Conservation (phyloP, 169 alveolate genomes). For the Plasmodium falciparum region DNA sequence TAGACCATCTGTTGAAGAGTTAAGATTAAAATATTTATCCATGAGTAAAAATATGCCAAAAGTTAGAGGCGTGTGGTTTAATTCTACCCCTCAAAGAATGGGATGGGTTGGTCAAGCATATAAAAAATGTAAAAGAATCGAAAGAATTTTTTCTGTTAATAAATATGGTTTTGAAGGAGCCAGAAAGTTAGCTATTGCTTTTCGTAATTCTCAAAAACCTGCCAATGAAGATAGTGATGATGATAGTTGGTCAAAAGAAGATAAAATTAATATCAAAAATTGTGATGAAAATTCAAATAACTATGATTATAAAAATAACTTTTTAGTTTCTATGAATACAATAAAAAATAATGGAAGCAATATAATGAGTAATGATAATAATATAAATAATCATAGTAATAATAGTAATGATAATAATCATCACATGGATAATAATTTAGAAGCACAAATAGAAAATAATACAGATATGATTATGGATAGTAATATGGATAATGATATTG, state of each 20-base stretch:
- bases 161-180: conserved; percentile 89
- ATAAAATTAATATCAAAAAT: conserved; percentile 30
- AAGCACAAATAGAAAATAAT: no score
- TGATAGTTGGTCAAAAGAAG: conserved; percentile 70
- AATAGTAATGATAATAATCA: no score
- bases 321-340: conserved; percentile 8
- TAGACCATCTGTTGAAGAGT: conserved; percentile 80
- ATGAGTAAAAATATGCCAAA: conserved; percentile 85
- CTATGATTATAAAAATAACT: conserved; percentile 45
- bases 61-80: conserved; percentile 88
- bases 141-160: conserved; percentile 86
- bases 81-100: conserved; percentile 88
- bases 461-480: no score
- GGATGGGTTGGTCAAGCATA: conserved; percentile 91
- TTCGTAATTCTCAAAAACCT: conserved; percentile 89
- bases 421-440: no score
- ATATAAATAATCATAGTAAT: not conserved
- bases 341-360: conserved; percentile 13
- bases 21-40: conserved; percentile 82
- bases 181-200: conserved; percentile 84
- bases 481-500: no score
- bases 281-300: conserved; percentile 45
- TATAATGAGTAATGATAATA: conserved; percentile 6
- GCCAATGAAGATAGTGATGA: conserved; percentile 76
- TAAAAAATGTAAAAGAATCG: conserved; percentile 87